Evolutionary conservation across 805 yeast species (phyloP), one percentile per base, ranked within the genome.

Genomic region (Barnettozyma salicaria): DNA sequence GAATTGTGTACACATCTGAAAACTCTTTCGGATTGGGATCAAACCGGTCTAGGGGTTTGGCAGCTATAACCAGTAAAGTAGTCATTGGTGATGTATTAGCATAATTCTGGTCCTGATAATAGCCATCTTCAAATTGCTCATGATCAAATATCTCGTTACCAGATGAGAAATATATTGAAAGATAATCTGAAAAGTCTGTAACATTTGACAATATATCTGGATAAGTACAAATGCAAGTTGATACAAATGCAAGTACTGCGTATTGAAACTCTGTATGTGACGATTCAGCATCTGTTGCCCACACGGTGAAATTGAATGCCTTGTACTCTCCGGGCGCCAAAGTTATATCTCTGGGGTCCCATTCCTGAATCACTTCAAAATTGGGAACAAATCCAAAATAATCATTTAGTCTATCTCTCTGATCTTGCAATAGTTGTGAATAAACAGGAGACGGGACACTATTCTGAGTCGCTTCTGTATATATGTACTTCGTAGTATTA

Each of bases 1-100:
- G 74, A 6, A 47, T 29, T 7, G 29, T 27, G 10, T 48, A 46
- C 13, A 30, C 21, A 30, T 38, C 41, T 5, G 30, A 7, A 4
- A 20, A 11, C 9, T 17, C 12, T 5, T 9, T 12, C 4, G 11
- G 4, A 28, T 33, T 17, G 4, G 41, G 38, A 3, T 19, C 19
- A 18, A 38, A 38, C 14, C 21, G 41, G 0, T 26, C 32, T 20
- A 50, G 47, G 4, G 53, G 53, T n/a, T 21, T 34, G 5, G 37
- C 37, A 4, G 34, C 34, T 10, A 24, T 36, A 30, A 20, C 32
- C 4, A 14, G 22, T 28, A 30, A 44, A 18, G 36, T 47, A 36
- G 29, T 44, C 46, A 34, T 44, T 33, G 33, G 45, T 17, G 39
- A 34, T 35, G 36, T 17, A 34, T 16, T 29, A 4, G 16, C 42